Evolutionary conservation across 192 early-diverging fungal species (phyloP), one percentile per base, ranked within the genome.

Genomic region (Rhizophagus clarus): DNA sequence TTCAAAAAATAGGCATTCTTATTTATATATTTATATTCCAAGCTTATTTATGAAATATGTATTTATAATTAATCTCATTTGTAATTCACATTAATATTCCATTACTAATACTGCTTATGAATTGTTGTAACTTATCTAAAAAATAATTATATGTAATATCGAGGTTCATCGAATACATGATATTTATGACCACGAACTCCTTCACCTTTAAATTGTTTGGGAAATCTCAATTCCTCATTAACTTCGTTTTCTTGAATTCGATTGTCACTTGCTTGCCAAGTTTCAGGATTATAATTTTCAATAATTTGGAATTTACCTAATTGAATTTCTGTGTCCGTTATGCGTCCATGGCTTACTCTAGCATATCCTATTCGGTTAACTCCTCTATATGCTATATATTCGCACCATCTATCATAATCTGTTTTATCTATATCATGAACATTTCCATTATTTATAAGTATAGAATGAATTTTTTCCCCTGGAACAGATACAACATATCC

Each of bases 261-360:
- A 4, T 76, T 81, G 84, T 94, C 91, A 49, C 84, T 85, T 68
- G 90, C 90, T 74, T 84, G 77, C 86, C 90, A 87, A 6, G 67
- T 83, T 17, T 82, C 45, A n/a, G 20, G 8, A 45, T 77, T 45
- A 79, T 79, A 31, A 29, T 67, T 72, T 72, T 89, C 88, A 7
- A 94, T 85, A 9, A 92, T 77, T 68, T 87, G 84, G 84, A 93
- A 95, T 83, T 94, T 94, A 70, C 90, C 94, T 28, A 87, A 86
- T 81, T 95, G 94, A 72, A 95, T 93, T 88, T 95, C 94, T 10
- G 94, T 95, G 74, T 95, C 94, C 4, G 94, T 94, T 79, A 95
- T 93, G 20, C 89, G 90, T 51, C 94, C 94, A 70, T 93, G 94
- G 32, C 91, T 91, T 29, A 95, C 80, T 61, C 94, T 91, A 9